phyloP scores from a whole-genome alignment of 2,329 filamentous ascomycete genomes.

The Colletotrichum destructivum region DNA sequence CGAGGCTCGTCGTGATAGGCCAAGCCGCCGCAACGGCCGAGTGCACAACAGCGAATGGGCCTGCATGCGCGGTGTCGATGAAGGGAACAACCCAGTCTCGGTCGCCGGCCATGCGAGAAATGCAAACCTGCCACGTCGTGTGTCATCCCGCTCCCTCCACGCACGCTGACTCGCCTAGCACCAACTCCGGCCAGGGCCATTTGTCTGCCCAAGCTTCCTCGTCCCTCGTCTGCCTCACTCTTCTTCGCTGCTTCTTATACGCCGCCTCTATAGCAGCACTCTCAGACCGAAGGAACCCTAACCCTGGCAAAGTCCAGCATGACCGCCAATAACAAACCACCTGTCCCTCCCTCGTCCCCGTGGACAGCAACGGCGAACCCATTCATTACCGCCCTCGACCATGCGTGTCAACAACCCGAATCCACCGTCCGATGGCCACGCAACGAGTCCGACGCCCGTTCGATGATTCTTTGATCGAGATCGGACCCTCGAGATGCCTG shows the following conservation, averaged over 20 bases:
- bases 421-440: conserved; percentile 36
- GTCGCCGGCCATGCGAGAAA: conserved; percentile 23
- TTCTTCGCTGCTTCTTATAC: neutral
- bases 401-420: conserved; percentile 33
- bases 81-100: conserved; percentile 38
- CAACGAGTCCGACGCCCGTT: conserved; percentile 17
- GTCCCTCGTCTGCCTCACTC: conserved; percentile 18
- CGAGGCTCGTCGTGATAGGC: conserved; percentile 34
- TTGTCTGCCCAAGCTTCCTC: conserved; percentile 21
- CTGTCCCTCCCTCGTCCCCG: neutral
- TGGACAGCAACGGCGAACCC: conserved; percentile 4
- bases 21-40: conserved; percentile 23
- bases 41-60: conserved; percentile 28
- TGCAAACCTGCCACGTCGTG: conserved; percentile 41
- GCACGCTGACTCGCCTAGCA: conserved; percentile 37
- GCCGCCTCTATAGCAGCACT: neutral
- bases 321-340: conserved; percentile 28
- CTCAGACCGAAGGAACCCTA: conserved; percentile 14
- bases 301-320: conserved; percentile 21
- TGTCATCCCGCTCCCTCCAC: conserved; percentile 42
- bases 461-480: conserved; percentile 32
- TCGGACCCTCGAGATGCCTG: conserved; percentile 21
- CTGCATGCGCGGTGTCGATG: conserved; percentile 21
- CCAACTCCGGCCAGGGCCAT: conserved; percentile 17
- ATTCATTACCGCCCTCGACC: conserved; percentile 24